Base-by-base conservation (phyloP, 192 early-diverging fungal species). In the Obelidium mucronatum region DNA sequence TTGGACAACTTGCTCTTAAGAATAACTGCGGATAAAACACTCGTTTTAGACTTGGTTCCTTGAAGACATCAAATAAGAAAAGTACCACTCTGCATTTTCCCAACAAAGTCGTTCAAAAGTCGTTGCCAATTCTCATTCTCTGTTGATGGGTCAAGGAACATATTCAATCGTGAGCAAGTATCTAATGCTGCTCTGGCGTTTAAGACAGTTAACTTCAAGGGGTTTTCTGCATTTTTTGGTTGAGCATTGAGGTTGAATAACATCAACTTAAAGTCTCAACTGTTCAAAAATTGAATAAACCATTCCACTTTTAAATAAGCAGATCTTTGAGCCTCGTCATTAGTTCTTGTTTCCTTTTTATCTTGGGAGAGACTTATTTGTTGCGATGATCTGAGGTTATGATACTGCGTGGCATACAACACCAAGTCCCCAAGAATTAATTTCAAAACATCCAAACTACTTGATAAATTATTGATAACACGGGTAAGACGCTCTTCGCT, bases 231-330 rank as follows among this genome's bases (percentile, higher is more conserved):
- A 36, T 40, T 31, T 39, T 33, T 36, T 55, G 26, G 42, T n/a
- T 51, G 13, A 33, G 52, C 37, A 52, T 0, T 24, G 11, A 15
- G 42, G 42, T 69, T 33, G 39, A 13, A 28, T 22, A 19, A 37
- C 5, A 56, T 30, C 6, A 51, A 54, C 24, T 59, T 3, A 73
- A 54, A 1, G 26, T 19, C 67, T 62, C 44, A 77, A 65, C 24
- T 17, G 53, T n/a, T 40, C 11, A 77, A 37, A 61, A 70, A 77
- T 30, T 6, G 31, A 3, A 55, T 54, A 37, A 70, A 28, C 76
- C 76, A 77, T 51, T 77, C 67, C 17, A 77, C n/a, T 42, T 77
- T 69, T 40, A 60, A 37, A 40, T 42, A 74, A 13, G 60, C 4
- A 66, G 22, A 3, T 15, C 62, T 19, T 37, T 19, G 5, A 30